These are phyloP conservation scores for Colletotrichum spaethianum DNA, from an alignment of 2,329 filamentous ascomycete species.

Conservation along the genomic window DNA sequence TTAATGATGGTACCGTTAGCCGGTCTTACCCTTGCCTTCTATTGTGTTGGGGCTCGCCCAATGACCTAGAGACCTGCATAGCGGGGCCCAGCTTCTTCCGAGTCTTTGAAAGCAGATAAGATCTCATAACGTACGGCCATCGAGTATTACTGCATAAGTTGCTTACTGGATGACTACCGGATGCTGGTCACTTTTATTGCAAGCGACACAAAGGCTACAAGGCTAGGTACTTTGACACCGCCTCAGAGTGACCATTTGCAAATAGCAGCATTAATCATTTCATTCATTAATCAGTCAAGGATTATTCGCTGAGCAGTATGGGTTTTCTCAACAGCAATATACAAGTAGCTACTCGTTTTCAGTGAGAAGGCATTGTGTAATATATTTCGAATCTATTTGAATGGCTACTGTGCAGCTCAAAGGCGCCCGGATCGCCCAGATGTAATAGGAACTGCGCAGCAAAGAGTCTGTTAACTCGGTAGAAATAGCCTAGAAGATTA, in stretches of 20 bases:
- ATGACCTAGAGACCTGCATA: neutral
- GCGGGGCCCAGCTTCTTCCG: neutral
- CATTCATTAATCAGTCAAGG: too few species aligned
- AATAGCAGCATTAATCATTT: too few species aligned
- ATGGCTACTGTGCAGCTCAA: neutral
- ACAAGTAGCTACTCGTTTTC: too few species aligned
- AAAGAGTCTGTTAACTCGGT: neutral
- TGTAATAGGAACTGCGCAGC: neutral
- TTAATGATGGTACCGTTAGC: neutral
- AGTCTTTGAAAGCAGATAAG: neutral
- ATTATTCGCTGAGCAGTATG: too few species aligned
- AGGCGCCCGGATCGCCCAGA: neutral
- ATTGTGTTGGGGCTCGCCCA: neutral
- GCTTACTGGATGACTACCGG: too few species aligned
- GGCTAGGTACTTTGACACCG: too few species aligned
- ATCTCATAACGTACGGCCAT: too few species aligned
- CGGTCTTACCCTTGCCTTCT: neutral
- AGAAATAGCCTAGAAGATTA: constrained; percentile 10
- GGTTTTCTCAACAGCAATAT: too few species aligned
- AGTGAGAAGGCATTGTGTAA: neutral
- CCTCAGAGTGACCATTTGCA: too few species aligned
- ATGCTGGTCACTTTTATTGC: too few species aligned
- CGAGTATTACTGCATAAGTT: too few species aligned
- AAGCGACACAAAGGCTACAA: too few species aligned
- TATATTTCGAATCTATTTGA: neutral